Conservation (phyloP, 208 protist genomes). For the Tetramitus jugosus region DNA sequence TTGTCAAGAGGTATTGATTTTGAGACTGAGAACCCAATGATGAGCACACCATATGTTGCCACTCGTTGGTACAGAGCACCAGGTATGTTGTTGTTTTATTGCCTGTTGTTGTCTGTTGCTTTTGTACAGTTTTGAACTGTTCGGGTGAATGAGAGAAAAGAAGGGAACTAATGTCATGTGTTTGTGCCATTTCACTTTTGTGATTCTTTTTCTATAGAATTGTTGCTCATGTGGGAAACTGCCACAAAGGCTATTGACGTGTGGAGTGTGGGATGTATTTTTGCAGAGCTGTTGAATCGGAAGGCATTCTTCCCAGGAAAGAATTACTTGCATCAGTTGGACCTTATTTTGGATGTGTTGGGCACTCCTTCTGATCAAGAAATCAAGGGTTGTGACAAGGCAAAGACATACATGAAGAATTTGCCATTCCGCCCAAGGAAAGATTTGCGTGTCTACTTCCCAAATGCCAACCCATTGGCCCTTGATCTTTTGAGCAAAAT, state of each 20-base stretch:
- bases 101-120: too few species aligned
- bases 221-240: constrained; percentile 71
- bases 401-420: not conserved
- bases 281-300: constrained; percentile 65
- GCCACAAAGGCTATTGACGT: constrained; percentile 59
- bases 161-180: too few species aligned
- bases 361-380: constrained; percentile 46
- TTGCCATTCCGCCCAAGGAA: not conserved
- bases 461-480: not conserved
- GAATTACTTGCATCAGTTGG: constrained; percentile 84
- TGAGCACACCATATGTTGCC: constrained; percentile 84
- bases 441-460: not conserved
- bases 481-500: constrained; percentile 38
- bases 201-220: too few species aligned
- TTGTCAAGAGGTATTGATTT: constrained; percentile 75
- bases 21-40: not conserved
- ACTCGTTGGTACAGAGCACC: constrained; percentile 97
- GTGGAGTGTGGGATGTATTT: constrained; percentile 79
- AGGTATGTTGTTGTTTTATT: too few species aligned
- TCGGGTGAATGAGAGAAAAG: too few species aligned
- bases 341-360: constrained; percentile 89
- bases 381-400: constrained; percentile 4
- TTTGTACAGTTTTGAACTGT: too few species aligned
- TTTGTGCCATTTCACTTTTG: too few species aligned
- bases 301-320: constrained; percentile 87